Conservation (phyloP, 2,329 filamentous ascomycete species). For the Atkinsonella texensis region DNA sequence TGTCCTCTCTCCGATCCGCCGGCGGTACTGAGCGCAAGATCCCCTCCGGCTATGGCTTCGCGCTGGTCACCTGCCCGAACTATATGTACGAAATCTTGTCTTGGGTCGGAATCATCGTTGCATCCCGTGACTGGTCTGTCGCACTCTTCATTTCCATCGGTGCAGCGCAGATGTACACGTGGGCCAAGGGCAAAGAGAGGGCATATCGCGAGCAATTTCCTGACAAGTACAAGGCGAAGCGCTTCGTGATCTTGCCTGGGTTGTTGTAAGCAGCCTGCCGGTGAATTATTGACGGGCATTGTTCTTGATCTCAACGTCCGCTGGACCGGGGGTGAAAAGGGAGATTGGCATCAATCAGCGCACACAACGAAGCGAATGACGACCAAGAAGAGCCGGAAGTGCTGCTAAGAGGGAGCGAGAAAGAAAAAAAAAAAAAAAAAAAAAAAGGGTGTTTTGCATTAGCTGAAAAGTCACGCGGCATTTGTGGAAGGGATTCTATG, state of each 20-base stretch:
- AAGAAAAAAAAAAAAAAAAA: not conserved
- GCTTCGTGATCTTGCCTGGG: conserved; percentile 68
- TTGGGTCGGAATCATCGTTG: conserved; percentile 72
- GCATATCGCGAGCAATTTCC: conserved; percentile 85
- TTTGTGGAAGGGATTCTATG: not conserved
- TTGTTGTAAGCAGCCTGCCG: conserved; percentile 41
- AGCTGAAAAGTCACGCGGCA: not conserved
- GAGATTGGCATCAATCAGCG: not conserved
- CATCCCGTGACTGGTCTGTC: conserved; percentile 69
- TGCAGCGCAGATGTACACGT: conserved; percentile 66
- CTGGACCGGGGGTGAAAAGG: not conserved
- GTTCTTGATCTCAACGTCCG: too few species aligned
- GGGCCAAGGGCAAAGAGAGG: conserved; percentile 87
- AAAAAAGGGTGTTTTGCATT: not conserved
- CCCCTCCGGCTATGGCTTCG: conserved; percentile 74
- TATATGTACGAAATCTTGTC: conserved; percentile 88
- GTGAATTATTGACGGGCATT: too few species aligned
- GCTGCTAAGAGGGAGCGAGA: not conserved
- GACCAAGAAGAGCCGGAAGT: too few species aligned
- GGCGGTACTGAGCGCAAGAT: conserved; percentile 83
- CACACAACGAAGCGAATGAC: too few species aligned
- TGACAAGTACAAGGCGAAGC: conserved; percentile 92
- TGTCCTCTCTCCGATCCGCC: conserved; percentile 63
- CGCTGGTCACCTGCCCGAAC: conserved; percentile 86
- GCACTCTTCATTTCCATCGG: conserved; percentile 65